phyloP scores from a whole-genome alignment of 2,329 filamentous ascomycete species.

The Metarhizium rileyi region DNA sequence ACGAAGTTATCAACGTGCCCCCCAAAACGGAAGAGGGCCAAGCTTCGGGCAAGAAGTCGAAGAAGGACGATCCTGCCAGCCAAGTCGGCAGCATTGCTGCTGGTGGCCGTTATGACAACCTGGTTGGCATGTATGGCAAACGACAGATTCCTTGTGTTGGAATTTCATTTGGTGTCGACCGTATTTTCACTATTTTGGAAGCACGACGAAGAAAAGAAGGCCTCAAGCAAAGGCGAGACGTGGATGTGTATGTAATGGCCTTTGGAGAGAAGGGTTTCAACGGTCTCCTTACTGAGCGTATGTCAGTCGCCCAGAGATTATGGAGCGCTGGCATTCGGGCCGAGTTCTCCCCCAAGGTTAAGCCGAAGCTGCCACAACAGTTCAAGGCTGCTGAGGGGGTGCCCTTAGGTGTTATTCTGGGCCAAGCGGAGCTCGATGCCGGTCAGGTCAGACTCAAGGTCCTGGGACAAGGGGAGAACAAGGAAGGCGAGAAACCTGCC shows the following conservation, averaged over 20 bases:
- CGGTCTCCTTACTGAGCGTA: constrained; percentile 72
- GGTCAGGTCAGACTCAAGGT: constrained; percentile 84
- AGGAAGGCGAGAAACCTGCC: constrained; percentile 71
- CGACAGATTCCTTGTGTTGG: constrained; percentile 55
- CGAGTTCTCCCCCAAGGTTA: constrained; percentile 82
- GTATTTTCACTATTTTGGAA: constrained; percentile 89
- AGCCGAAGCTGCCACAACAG: constrained; percentile 79
- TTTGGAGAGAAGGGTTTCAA: constrained; percentile 81
- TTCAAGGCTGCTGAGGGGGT: constrained; percentile 89
- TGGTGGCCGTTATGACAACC: constrained; percentile 83
- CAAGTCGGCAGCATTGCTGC: constrained; percentile 79
- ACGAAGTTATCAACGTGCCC: constrained; percentile 70
- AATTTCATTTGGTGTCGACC: constrained; percentile 89
- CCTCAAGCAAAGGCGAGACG: constrained; percentile 51
- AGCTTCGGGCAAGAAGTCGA: constrained; percentile 33
- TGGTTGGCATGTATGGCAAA: constrained; percentile 92
- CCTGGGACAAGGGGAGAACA: constrained; percentile 62
- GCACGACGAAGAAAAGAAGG: constrained; percentile 57
- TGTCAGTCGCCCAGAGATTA: constrained; percentile 64
- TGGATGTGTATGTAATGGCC: constrained; percentile 87
- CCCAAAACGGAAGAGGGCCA: constrained; percentile 19
- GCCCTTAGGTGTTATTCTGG: constrained; percentile 80
- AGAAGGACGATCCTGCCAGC: constrained; percentile 42
- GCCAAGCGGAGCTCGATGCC: constrained; percentile 75
- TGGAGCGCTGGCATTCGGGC: constrained; percentile 79